phyloP scores from a whole-genome alignment of 1,284 basidiomycete genomes.

The Ganoderma lingzhi region DNA sequence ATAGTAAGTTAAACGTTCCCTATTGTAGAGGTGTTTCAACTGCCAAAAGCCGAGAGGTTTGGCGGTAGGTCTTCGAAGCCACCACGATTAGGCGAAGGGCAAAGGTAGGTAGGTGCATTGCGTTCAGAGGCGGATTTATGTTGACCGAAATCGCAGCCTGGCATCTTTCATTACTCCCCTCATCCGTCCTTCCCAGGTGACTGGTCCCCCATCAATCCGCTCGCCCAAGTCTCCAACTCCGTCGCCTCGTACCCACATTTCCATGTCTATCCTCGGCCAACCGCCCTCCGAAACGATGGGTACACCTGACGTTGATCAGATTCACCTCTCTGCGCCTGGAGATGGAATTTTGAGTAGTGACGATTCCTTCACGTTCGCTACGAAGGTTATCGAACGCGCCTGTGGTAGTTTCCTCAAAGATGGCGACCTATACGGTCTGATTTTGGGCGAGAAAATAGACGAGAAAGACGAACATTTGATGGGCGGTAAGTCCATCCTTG shows the following conservation, averaged over 20 bases:
- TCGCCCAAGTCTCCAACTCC: slow-evolving; percentile 41
- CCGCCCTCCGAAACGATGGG: slow-evolving; percentile 40
- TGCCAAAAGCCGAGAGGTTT: slow-evolving; percentile 37
- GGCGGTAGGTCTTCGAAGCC: slow-evolving; percentile 35
- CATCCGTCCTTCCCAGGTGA: slow-evolving; percentile 28
- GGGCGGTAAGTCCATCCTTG: slow-evolving; percentile 49
- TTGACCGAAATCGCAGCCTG: slow-evolving; percentile 34
- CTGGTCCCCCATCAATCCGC: slow-evolving; percentile 37
- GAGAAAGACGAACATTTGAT: slow-evolving; percentile 59
- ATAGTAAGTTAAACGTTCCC: not conserved
- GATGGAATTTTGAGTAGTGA: slow-evolving; percentile 19
- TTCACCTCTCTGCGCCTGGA: not conserved
- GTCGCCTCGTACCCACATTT: slow-evolving; percentile 42
- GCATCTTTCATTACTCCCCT: slow-evolving; percentile 46
- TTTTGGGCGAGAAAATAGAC: slow-evolving; percentile 62
- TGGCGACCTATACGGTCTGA: slow-evolving; percentile 46
- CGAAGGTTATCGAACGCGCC: slow-evolving; percentile 25
- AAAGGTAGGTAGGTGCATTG: slow-evolving; percentile 31
- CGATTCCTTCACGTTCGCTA: slow-evolving; percentile 17
- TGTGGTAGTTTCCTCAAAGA: slow-evolving; percentile 25
- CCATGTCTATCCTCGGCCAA: slow-evolving; percentile 50
- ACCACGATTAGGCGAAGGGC: slow-evolving; percentile 28
- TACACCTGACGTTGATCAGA: not conserved
- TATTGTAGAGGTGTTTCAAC: slow-evolving; percentile 45
- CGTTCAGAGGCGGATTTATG: not conserved